Evolutionary conservation across 2,329 filamentous ascomycete species (phyloP).

Genomic region (Verticillium nubilum): DNA sequence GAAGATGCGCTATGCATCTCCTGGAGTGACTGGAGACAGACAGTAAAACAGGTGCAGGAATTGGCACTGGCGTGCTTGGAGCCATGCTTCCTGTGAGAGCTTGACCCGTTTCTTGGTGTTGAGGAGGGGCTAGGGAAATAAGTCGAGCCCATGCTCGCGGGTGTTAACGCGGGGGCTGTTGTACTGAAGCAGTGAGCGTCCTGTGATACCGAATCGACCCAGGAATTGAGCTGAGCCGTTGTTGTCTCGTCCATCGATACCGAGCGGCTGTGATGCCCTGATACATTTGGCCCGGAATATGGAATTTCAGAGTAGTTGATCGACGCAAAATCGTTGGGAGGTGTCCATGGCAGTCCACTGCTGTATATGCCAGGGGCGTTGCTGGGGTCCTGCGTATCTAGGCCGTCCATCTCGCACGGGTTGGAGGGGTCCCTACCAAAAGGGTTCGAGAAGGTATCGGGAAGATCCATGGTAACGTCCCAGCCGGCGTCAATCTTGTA

Average conservation of each 20-base stretch:
- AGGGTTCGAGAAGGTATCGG: constrained; percentile 14
- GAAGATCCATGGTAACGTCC: constrained; percentile 29
- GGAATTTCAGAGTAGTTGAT: constrained; percentile 15
- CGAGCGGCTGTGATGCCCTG: constrained; percentile 22
- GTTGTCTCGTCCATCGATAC: constrained; percentile 30
- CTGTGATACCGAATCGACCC: constrained; percentile 24
- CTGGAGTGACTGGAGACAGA: constrained; percentile 40
- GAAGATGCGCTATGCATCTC: constrained; percentile 39
- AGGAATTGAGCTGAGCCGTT: constrained; percentile 17
- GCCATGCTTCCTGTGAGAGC: constrained; percentile 21
- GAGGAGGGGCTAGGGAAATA: constrained; percentile 34
- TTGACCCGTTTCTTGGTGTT: constrained; percentile 27
- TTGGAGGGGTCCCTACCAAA: constrained; percentile 28
- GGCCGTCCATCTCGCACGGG: constrained; percentile 23
- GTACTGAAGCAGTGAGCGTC: constrained; percentile 20
- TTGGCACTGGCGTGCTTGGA: constrained; percentile 11
- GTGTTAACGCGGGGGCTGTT: constrained; percentile 22
- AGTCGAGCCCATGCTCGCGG: constrained; percentile 26
- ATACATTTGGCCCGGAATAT: constrained; percentile 23
- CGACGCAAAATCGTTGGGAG: constrained; percentile 26
- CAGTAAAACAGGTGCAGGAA: constrained; percentile 40
- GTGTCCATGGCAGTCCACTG: constrained; percentile 32
- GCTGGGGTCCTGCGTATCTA: constrained; percentile 17
- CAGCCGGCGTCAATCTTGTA: constrained; percentile 32
- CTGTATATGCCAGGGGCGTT: constrained; percentile 26